Evolutionary conservation across 78 protist species (phyloP).

Genomic region (Cyanophora paradoxa): DNA sequence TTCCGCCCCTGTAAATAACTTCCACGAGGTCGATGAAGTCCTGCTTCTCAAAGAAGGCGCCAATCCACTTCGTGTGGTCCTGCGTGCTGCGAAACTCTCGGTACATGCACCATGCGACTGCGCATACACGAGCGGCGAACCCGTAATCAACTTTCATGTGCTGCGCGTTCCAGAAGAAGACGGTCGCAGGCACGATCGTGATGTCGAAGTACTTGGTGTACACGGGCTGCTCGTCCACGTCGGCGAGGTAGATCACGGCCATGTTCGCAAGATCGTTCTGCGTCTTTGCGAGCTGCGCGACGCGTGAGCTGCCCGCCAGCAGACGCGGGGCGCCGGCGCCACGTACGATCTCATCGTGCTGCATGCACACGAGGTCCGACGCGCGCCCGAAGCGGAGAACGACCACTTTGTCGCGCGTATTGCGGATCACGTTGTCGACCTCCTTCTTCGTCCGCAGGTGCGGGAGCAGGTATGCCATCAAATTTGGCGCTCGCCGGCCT

Average conservation of each 20-base stretch:
- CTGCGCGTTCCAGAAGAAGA: slow-evolving; percentile 17
- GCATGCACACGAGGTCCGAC: background rate
- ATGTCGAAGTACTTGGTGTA: slow-evolving; percentile 34
- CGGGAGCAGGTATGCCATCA: background rate
- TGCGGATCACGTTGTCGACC: background rate
- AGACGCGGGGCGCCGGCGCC: background rate
- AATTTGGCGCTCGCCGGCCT: too few relatives aligned
- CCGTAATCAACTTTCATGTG: slow-evolving; percentile 36
- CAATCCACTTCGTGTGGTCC: slow-evolving; percentile 30
- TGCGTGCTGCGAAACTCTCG: slow-evolving; percentile 13
- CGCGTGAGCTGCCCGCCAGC: background rate
- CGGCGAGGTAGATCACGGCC: background rate
- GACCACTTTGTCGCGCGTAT: background rate
- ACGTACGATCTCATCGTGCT: background rate
- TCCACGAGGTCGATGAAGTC: slow-evolving; percentile 33
- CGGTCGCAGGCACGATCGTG: background rate
- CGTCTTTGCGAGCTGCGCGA: background rate
- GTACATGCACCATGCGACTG: too few relatives aligned
- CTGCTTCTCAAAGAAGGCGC: slow-evolving; percentile 8
- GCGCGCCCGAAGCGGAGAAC: slow-evolving; percentile 10
- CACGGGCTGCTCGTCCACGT: slow-evolving; percentile 9
- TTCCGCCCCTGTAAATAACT: slow-evolving; percentile 3
- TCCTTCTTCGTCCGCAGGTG: background rate
- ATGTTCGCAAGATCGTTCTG: background rate
- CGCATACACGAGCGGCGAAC: background rate